A percentile compares a stretch with the other conserved stretches of the same genome.
Conservation (phyloP, 345 rosid species). For the Eucalyptus caleyi region DNA sequence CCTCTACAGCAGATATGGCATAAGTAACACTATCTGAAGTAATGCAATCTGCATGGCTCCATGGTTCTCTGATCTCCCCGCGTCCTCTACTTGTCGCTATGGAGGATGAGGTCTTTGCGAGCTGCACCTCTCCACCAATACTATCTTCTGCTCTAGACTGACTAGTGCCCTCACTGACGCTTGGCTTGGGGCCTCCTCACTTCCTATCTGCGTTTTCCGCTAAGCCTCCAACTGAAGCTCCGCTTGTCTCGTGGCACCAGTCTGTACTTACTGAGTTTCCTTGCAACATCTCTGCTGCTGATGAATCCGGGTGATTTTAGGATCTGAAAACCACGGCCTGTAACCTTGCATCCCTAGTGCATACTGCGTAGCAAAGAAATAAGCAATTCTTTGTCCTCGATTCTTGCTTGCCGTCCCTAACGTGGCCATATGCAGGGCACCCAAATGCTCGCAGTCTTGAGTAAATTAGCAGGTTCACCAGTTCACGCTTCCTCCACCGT, state of each 20-base stretch:
- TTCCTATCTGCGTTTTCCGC: background rate
- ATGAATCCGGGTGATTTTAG: background rate
- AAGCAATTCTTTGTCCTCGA: rapidly evolving
- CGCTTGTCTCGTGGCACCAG: background rate
- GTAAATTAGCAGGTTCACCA: background rate
- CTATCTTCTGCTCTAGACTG: background rate
- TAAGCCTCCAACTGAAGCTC: background rate
- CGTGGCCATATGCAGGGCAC: background rate
- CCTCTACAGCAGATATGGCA: background rate
- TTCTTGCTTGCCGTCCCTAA: background rate
- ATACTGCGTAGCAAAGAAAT: background rate
- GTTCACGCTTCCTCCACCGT: background rate
- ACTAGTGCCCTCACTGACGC: background rate
- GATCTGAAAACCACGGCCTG: background rate
- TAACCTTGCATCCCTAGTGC: background rate
- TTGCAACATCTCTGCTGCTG: background rate
- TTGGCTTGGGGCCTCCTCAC: background rate
- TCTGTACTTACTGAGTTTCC: background rate
- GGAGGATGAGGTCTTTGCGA: background rate
- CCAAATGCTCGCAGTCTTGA: background rate
- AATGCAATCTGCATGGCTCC: background rate
- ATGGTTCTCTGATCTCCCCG: background rate
- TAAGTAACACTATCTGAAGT: background rate
- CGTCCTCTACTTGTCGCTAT: background rate
- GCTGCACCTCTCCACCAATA: background rate